Base-by-base conservation (phyloP, 768 basidiomycete species). In the Mycena alexandri region DNA sequence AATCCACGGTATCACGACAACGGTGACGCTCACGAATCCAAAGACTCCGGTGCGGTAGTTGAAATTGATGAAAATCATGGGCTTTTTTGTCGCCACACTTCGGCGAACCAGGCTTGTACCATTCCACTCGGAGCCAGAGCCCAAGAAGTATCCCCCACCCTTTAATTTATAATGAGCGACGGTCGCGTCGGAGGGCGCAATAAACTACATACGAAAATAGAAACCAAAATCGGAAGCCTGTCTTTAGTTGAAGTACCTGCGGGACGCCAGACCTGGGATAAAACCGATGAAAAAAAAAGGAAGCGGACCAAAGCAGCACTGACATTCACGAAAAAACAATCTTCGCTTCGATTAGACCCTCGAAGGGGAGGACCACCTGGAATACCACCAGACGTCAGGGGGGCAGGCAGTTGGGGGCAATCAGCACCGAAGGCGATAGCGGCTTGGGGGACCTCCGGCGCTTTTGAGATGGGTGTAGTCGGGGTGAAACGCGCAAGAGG, bases 321-420 rank as follows among this genome's bases (percentile, higher is more conserved):
- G 34, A 56, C 62, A 34, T 63, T 63, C 21, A 47, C 33, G 29
- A 63, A 63, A 13, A 63, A 24, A 41, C 62, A 63, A 17, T 55
- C 53, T 29, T 63, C 62, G 44, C 61, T 62, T 22, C 53, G 61
- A 8, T 53, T 62, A 11, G 51, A 42, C 17, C 61, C 61, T 33
- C 42, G 36, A 22, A 63, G 52, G 34, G 62, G 62, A 4, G 62
- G 62, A 13, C 62, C 62, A n/a, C 16, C 33, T 5, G 44, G 34
- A 5, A 55, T 2, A 16, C 62, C 53, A 13, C 44, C 62, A n/a
- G 5, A 10, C 7, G 6, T 22, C 2, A 63, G 13, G 43, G n/a
- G 7, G 4, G 33, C 4, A 19, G 62, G 16, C 21, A 48, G 29
- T 43, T 63, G 52, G 16, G 61, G 61, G n/a, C 61, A 63, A 44